Base-by-base conservation (phyloP, 371 early-diverging fungal species). In the Globomyces sp. region DNA sequence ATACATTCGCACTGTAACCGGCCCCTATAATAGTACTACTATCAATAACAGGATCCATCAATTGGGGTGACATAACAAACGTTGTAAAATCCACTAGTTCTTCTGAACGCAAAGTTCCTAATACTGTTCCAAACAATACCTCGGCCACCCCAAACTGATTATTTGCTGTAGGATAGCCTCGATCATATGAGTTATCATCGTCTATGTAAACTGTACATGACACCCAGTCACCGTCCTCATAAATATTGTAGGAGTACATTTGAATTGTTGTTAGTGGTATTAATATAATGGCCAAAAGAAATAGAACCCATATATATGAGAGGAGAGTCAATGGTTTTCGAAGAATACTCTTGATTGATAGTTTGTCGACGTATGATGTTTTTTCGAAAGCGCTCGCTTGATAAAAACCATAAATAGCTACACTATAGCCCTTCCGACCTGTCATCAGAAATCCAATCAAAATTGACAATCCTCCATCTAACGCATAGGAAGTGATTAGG, bases 101-200 rank as follows among this genome's bases (percentile, higher is more conserved):
- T 50, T 68, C 62, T n/a, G 73, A 73, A 4, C 71, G 37, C 67
- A 71, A 65, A 48, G 11, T 48, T 4, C 76, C 76, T 6, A 73
- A 51, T 11, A 73, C 60, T 3, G 66, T 34, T 1, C 76, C 76
- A 65, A 71, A 76, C 0, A 68, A 47, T 42, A 61, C 61, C 60
- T 76, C 76, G 2, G 63, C 57, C 5, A 69, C 66, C 1, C 76
- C 76, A 6, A 50, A 55, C 13, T 57, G 57, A 3, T 42, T 43
- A 2, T 65, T 59, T 42, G 72, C 3, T 9, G 63, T 72, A 6
- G 76, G 76, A 49, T 47, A 70, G 9, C 57, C 44, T 24, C 72
- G 3, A 46, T 68, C 72, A 11, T 42, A 49, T 11, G 47, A 44
- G 1, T 44, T 5, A 0, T 58, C 45, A 39, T 45, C 55, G n/a